Conservation (phyloP, 2,329 filamentous ascomycete species). For the Colletotrichum falcatum region DNA sequence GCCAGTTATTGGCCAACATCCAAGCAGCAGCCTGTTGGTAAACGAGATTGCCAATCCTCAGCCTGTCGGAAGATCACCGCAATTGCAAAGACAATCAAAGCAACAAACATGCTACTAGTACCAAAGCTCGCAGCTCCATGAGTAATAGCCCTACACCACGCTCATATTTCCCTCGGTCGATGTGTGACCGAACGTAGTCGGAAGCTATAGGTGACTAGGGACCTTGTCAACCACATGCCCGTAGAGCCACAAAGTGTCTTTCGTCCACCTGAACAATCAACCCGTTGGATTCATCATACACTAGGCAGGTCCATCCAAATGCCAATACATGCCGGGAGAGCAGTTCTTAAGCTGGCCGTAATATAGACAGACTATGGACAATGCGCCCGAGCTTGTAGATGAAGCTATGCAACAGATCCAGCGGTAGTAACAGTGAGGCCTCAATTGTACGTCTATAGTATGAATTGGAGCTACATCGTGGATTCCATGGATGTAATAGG, state of each 20-base stretch:
- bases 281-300: too few relatives aligned
- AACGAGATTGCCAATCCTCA: neutral
- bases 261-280: neutral
- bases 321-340: too few relatives aligned
- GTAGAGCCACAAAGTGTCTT: neutral
- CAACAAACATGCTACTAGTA: neutral
- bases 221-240: neutral
- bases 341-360: too few relatives aligned
- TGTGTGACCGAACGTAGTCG: neutral
- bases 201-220: neutral
- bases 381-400: too few relatives aligned
- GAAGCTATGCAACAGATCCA: too few relatives aligned
- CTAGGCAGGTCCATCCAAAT: too few relatives aligned
- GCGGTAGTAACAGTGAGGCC: too few relatives aligned
- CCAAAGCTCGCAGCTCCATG: neutral
- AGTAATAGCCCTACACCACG: too few relatives aligned
- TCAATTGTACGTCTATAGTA: too few relatives aligned
- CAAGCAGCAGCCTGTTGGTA: neutral
- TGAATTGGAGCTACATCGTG: too few relatives aligned
- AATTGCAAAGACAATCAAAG: neutral
- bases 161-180: neutral
- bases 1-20: neutral
- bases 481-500: too few relatives aligned
- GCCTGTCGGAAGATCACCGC: neutral
- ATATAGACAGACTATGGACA: too few relatives aligned